These are phyloP conservation scores for Thermothelomyces thermophilus DNA, from an alignment of 2,329 filamentous ascomycete species.

Conservation along the genomic window DNA sequence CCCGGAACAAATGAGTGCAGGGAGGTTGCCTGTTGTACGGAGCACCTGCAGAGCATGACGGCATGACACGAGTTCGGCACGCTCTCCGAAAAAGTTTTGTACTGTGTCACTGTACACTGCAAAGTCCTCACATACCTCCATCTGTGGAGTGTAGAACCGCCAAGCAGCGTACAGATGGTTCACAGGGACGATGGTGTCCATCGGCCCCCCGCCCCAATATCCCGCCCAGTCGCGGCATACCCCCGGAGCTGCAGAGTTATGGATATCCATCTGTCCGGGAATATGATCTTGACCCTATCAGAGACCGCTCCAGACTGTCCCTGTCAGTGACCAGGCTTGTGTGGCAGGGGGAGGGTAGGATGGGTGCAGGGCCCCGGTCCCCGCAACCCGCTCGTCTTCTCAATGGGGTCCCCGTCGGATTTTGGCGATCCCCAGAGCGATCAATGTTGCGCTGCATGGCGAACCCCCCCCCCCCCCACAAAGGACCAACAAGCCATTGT, in stretches of 20 bases:
- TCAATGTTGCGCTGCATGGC: constrained; percentile 8
- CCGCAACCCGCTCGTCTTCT: neutral
- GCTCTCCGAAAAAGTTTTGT: too few species aligned
- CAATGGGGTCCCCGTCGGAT: constrained; percentile 4
- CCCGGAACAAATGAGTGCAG: neutral
- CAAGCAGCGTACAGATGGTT: neutral
- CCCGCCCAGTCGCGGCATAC: constrained; percentile 1
- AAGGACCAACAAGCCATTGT: constrained; percentile 4
- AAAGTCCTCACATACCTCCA: too few species aligned
- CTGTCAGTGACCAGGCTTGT: neutral
- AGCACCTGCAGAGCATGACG: neutral
- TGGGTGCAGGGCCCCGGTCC: constrained; percentile 5
- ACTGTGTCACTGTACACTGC: too few species aligned
- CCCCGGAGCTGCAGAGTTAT: neutral
- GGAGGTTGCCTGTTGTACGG: constrained; percentile 1
- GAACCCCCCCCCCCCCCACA: too few species aligned
- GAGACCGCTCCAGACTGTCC: constrained; percentile 9
- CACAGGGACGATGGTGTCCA: neutral
- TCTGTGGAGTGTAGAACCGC: neutral
- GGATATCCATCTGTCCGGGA: constrained; percentile 14
- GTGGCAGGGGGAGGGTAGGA: constrained; percentile 2
- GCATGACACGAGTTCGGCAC: constrained; percentile 6
- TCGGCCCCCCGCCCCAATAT: constrained; percentile 11
- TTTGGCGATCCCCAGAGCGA: constrained; percentile 15
- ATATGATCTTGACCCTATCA: constrained; percentile 13